These are phyloP conservation scores for Daldinia caldariorum DNA, from an alignment of 495 filamentous ascomycete genomes.

Conservation along the genomic window DNA sequence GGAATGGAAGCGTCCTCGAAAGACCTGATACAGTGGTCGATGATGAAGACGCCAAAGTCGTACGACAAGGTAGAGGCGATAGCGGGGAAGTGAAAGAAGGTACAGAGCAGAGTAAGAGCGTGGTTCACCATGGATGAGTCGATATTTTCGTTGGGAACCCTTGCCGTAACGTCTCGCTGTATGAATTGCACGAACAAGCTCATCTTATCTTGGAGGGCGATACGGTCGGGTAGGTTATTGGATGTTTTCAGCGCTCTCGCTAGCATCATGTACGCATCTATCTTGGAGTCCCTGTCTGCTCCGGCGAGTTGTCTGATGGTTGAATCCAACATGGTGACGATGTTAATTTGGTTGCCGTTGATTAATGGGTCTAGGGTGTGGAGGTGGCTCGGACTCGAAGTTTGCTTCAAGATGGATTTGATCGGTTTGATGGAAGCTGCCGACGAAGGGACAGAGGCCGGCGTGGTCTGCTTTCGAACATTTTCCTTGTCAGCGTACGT, in stretches of 20 bases:
- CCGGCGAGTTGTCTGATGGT: constrained; percentile 80
- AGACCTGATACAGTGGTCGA: constrained; percentile 78
- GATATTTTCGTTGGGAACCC: constrained; percentile 57
- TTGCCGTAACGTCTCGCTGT: constrained; percentile 74
- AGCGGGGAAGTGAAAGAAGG: constrained; percentile 73
- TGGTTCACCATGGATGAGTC: constrained; percentile 76
- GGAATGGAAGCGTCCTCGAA: constrained; percentile 66
- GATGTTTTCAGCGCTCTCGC: constrained; percentile 79
- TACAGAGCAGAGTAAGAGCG: constrained; percentile 76
- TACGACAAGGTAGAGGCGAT: constrained; percentile 72
- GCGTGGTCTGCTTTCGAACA: constrained; percentile 51
- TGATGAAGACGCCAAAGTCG: constrained; percentile 79
- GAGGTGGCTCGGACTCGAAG: constrained; percentile 47
- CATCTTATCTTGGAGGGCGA: constrained; percentile 78
- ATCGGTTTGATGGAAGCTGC: constrained; percentile 68
- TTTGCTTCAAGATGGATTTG: constrained; percentile 89
- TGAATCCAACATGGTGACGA: constrained; percentile 85
- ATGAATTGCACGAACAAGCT: constrained; percentile 78
- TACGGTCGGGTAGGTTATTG: constrained; percentile 74
- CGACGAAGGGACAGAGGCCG: constrained; percentile 64
- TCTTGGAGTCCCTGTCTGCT: constrained; percentile 68
- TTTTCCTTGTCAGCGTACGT: constrained; percentile 57
- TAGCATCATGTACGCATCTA: constrained; percentile 89
- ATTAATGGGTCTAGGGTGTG: constrained; percentile 56
- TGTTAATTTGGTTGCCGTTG: constrained; percentile 51